Conservation (phyloP, 2,329 filamentous ascomycete genomes). For the Hypoxylon sp. region DNA sequence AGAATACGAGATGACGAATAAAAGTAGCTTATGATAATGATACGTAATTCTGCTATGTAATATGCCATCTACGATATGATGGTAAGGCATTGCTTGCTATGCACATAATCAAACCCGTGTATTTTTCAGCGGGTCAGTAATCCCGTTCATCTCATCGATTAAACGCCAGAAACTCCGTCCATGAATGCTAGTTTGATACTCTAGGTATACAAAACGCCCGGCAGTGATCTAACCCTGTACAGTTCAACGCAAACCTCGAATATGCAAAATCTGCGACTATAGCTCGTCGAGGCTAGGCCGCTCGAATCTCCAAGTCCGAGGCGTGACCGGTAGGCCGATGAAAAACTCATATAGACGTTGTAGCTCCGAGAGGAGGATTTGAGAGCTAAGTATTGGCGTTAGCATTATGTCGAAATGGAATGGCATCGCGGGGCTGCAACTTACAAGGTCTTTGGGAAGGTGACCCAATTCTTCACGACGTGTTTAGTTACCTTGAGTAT, state of each 20-base stretch:
- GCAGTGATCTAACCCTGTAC: constrained; percentile 14
- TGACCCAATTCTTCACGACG: constrained; percentile 78
- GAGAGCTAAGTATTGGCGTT: constrained; percentile 53
- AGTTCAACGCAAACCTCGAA: constrained; percentile 13
- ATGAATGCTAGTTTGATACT: constrained; percentile 32
- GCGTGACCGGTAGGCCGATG: constrained; percentile 65
- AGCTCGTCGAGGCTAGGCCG: constrained; percentile 64
- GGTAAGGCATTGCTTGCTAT: constrained; percentile 19
- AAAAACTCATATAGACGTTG: constrained; percentile 64
- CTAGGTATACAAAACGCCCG: constrained; percentile 30
- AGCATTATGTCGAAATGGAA: constrained; percentile 15
- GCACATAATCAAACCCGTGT: constrained; percentile 11
- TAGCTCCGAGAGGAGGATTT: constrained; percentile 61
- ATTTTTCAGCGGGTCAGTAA: constrained; percentile 11
- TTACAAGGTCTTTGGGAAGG: constrained; percentile 77
- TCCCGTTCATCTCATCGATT: not conserved
- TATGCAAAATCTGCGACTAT: constrained; percentile 47
- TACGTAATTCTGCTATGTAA: constrained; percentile 13
- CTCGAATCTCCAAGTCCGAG: constrained; percentile 62
- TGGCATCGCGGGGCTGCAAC: constrained; percentile 54
- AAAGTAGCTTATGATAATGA: not conserved
- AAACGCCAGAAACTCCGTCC: constrained; percentile 37
- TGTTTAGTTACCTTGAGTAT: constrained; percentile 74
- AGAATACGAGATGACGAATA: constrained; percentile 2
- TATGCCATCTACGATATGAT: not conserved